Evolutionary conservation across 768 basidiomycete genomes (phyloP).

Genomic region (Suillus clintonianus): DNA sequence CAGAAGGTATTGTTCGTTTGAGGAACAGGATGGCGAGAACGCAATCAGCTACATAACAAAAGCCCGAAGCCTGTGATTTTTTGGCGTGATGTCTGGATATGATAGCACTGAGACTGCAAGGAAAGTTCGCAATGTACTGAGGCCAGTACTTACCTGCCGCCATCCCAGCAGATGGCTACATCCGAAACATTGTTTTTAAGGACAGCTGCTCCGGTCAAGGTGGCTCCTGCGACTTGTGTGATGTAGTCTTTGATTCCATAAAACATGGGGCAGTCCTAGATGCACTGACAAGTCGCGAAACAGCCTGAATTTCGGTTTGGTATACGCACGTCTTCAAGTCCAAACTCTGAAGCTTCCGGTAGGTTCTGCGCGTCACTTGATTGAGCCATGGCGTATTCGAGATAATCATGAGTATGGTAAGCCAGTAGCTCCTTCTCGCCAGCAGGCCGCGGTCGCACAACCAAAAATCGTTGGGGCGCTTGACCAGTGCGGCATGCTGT

Average conservation of each 20-base stretch:
- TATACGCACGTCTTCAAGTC: constrained; percentile 57
- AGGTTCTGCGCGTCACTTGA: constrained; percentile 24
- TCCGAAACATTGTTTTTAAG: constrained; percentile 54
- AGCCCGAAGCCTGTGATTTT: constrained; percentile 79
- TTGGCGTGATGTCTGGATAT: constrained; percentile 75
- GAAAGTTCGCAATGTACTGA: not conserved
- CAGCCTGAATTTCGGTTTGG: not conserved
- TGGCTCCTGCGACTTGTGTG: constrained; percentile 70
- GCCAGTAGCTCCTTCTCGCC: constrained; percentile 54
- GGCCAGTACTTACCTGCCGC: constrained; percentile 59
- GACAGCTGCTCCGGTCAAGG: constrained; percentile 69
- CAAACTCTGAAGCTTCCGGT: constrained; percentile 42
- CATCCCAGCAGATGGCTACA: constrained; percentile 87
- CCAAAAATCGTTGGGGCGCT: constrained; percentile 33
- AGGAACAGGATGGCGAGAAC: constrained; percentile 79
- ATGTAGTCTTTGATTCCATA: constrained; percentile 68
- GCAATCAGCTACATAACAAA: constrained; percentile 93
- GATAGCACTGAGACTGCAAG: not conserved
- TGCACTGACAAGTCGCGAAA: not conserved
- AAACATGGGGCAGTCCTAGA: constrained; percentile 85
- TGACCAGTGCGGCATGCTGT: constrained; percentile 25
- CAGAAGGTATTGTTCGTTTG: constrained; percentile 38
- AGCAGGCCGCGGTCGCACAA: constrained; percentile 58
- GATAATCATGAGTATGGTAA: constrained; percentile 75
- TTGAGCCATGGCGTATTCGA: constrained; percentile 56